phyloP scores from a whole-genome alignment of 2,329 filamentous ascomycete species.

The Claviceps pusilla region DNA sequence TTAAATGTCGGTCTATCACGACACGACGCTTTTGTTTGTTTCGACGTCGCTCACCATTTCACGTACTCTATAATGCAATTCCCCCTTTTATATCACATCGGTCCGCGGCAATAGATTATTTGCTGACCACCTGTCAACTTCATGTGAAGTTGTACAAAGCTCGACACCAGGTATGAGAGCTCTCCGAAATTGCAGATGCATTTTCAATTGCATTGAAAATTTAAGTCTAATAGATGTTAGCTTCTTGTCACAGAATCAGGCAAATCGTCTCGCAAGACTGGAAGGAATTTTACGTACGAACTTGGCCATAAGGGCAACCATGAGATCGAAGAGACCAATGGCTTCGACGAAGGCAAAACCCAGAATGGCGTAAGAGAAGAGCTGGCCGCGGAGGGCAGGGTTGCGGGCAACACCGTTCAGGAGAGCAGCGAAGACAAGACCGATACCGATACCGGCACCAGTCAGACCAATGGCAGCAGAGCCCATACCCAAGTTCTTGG shows the following conservation, averaged over 20 bases:
- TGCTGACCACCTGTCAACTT: slow-evolving; percentile 14
- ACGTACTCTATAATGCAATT: slow-evolving; percentile 27
- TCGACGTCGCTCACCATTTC: slow-evolving; percentile 22
- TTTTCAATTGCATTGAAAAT: slow-evolving; percentile 18
- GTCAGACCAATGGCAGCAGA: slow-evolving; percentile 82
- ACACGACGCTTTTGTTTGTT: slow-evolving; percentile 16
- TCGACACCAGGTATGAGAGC: slow-evolving; percentile 18
- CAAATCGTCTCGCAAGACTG: neutral
- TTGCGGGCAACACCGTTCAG: slow-evolving; percentile 84
- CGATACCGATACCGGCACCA: slow-evolving; percentile 89
- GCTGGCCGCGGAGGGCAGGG: slow-evolving; percentile 85
- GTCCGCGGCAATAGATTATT: slow-evolving; percentile 13
- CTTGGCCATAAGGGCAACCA: slow-evolving; percentile 91
- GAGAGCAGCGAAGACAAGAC: slow-evolving; percentile 83
- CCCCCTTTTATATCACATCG: slow-evolving; percentile 21
- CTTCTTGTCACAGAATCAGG: neutral
- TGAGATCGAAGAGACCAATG: slow-evolving; percentile 77
- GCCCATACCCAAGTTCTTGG: slow-evolving; percentile 83
- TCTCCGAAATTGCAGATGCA: slow-evolving; percentile 22
- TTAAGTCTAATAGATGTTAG: slow-evolving; percentile 20
- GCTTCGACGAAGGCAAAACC: slow-evolving; percentile 92
- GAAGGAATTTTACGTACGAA: slow-evolving; percentile 42
- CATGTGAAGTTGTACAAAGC: slow-evolving; percentile 14
- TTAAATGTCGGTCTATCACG: slow-evolving; percentile 21
- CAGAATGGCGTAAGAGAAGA: slow-evolving; percentile 91